These are phyloP conservation scores for Cordyceps javanica DNA, from an alignment of 2,329 filamentous ascomycete species.

Conservation along the genomic window DNA sequence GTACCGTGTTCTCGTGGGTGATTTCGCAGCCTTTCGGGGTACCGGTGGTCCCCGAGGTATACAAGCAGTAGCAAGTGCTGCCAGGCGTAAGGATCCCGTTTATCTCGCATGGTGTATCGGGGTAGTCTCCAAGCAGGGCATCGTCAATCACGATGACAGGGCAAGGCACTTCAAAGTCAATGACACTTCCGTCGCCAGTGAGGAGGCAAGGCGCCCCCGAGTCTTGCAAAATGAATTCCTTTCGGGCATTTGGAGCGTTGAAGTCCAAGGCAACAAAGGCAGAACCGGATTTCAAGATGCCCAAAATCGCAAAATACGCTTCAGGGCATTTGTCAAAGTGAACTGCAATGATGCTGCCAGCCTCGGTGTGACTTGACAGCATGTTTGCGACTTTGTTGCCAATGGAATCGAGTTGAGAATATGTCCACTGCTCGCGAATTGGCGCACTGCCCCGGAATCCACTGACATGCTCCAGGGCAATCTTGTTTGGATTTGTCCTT, in stretches of 20 bases:
- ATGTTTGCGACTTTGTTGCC: constrained; percentile 69
- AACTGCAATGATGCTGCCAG: constrained; percentile 62
- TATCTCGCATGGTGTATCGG: constrained; percentile 15
- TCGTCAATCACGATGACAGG: constrained; percentile 30
- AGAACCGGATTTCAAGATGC: constrained; percentile 75
- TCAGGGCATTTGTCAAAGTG: constrained; percentile 83
- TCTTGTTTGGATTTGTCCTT: constrained; percentile 45
- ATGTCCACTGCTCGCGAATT: constrained; percentile 60
- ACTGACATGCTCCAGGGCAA: constrained; percentile 70
- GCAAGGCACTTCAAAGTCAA: constrained; percentile 29
- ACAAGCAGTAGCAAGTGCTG: constrained; percentile 73
- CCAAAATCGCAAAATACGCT: constrained; percentile 75
- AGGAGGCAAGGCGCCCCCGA: constrained; percentile 61
- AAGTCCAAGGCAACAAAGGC: constrained; percentile 78
- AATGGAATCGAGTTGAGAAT: constrained; percentile 61
- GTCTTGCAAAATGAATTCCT: constrained; percentile 71
- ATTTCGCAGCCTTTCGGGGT: constrained; percentile 84
- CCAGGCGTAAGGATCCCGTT: constrained; percentile 27
- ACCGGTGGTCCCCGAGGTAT: constrained; percentile 83
- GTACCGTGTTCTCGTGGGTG: constrained; percentile 81
- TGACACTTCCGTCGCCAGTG: constrained; percentile 33
- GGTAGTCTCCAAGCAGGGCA: constrained; percentile 20
- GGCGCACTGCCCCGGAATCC: constrained; percentile 42
- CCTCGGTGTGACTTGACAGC: constrained; percentile 42
- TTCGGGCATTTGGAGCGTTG: constrained; percentile 63